Evolutionary conservation across 768 basidiomycete genomes (phyloP), one percentile per base, ranked within the genome.

Genomic region (Gloeophyllum trabeum): DNA sequence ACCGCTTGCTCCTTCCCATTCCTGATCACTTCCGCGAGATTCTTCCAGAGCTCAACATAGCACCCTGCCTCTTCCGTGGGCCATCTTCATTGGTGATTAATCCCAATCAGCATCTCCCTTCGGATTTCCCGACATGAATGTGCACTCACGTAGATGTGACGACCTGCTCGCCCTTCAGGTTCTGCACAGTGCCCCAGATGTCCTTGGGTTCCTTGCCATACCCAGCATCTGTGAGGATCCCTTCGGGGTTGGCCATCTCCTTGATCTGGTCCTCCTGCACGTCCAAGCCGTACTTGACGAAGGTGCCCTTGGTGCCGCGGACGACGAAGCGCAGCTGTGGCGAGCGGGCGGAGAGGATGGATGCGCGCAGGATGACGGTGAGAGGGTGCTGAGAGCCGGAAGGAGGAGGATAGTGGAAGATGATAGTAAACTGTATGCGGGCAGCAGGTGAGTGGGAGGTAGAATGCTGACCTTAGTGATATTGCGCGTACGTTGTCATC

Each of bases 241-340:
- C 64, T 13, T 52, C 56, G 20, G 75, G 73, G 4, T 62, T 58
- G 6, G 69, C 52, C 39, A 79, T 73, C 7, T 56, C 66, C 53
- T 77, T 79, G 39, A 89, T 70, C 48, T 85, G 79, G 40, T 77
- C 76, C 60, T 91, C 89, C 54, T 92, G 88, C 2, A 76, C 61
- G 57, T 90, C 88, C 18, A 86, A 56, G 4, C 87, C 87, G 52
- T 69, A 73, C 59, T 94, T 92, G 44, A 70, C 65, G 60, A 72
- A 90, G 2, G 77, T 73, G 21, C 84, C 87, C 46, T 70, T 68
- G 19, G 76, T 76, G 32, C 87, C 86, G 41, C 81, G 77, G 46
- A 89, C 70, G 32, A 73, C 53, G 57, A 75, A 94, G 18, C 88
- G 77, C 19, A 81, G 59, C 57, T 90, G 90, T 2, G 64, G 67